phyloP scores from a whole-genome alignment of 345 rosid species.

The Combretum micranthum region DNA sequence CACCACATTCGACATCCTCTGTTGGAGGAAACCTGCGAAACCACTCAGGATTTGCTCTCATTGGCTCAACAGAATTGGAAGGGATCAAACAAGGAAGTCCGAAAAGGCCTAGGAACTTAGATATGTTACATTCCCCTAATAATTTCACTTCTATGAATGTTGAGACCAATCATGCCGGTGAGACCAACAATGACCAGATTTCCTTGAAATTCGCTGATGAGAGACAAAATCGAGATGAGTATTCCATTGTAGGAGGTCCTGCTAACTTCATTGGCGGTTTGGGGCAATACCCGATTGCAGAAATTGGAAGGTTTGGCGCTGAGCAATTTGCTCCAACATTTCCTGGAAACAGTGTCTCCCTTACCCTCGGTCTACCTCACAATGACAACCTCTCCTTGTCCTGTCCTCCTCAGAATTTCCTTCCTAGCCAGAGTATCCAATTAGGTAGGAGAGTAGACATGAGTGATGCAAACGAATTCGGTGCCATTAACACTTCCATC shows the following conservation, averaged over 20 bases:
- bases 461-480: constrained; percentile 62
- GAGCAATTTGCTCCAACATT: constrained; percentile 69
- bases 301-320: constrained; percentile 69
- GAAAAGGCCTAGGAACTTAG: constrained; percentile 53
- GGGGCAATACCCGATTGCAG: constrained; percentile 87
- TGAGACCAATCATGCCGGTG: constrained; percentile 37
- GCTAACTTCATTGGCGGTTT: constrained; percentile 68
- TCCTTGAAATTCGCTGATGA: constrained; percentile 55
- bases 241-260: constrained; percentile 63
- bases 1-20: constrained; percentile 38
- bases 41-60: constrained; percentile 51
- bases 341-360: constrained; percentile 79
- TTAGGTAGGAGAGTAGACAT: constrained; percentile 72
- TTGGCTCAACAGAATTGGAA: constrained; percentile 66
- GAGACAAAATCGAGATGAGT: constrained; percentile 61
- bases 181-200: constrained; percentile 33
- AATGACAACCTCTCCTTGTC: constrained; percentile 76
- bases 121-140: constrained; percentile 42
- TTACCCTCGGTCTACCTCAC: constrained; percentile 85
- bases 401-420: constrained; percentile 64
- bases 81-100: constrained; percentile 75
- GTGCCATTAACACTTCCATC: constrained; percentile 32
- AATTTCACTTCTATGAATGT: constrained; percentile 33
- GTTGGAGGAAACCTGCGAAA: constrained; percentile 33
- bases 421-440: constrained; percentile 70